Base-by-base conservation (phyloP, 2,329 filamentous ascomycete species). In the Sporothrix mexicana region DNA sequence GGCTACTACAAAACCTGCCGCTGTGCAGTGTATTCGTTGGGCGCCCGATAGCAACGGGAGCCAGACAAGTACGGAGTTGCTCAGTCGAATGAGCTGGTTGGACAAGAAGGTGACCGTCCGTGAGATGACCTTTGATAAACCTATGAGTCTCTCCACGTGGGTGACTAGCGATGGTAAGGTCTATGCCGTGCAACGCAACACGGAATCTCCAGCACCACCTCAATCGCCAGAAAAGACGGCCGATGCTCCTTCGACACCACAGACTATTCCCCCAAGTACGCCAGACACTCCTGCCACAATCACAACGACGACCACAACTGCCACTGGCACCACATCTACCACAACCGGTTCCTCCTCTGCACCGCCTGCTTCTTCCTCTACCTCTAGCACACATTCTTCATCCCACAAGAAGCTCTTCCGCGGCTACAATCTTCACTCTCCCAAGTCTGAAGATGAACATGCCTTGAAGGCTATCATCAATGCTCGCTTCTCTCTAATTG, bases 21-120 rank as follows among this genome's bases (percentile, higher is more conserved):
- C 96, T n/a, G 90, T 98, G 17, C 96, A 99, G 81, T 98, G 95
- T 82, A 98, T 99, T 77, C 90, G 93, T 73, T 99, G 96, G 96
- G 92, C 92, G 0, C 93, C 95, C 0, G 95, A 97, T 79, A 91
- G 87, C 76, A 88, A 87, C 47, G 93, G 93, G 23, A 92, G 88
- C 74, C 95, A 98, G 81, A 98, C 95, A 2, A 94, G 90, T 77
- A 98, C 96, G 0, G 95, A 98, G 81, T 86, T 98, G 8, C 84
- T 98, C 74, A 95, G 91, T 78, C 92, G 93, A 71, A 97, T 98
- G 90, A 83, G 88, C 66, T 97, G 94, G 91, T 83, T 98, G 25
- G 90, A 91, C 70, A 95, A 93, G 80, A 95, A 93, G 81, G 86
- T 88, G 1, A 89, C 87, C 1, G 89, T 98, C 70, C 85, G 87